phyloP scores from a whole-genome alignment of 2,329 filamentous ascomycete species.

The Tolypocladium sp. region DNA sequence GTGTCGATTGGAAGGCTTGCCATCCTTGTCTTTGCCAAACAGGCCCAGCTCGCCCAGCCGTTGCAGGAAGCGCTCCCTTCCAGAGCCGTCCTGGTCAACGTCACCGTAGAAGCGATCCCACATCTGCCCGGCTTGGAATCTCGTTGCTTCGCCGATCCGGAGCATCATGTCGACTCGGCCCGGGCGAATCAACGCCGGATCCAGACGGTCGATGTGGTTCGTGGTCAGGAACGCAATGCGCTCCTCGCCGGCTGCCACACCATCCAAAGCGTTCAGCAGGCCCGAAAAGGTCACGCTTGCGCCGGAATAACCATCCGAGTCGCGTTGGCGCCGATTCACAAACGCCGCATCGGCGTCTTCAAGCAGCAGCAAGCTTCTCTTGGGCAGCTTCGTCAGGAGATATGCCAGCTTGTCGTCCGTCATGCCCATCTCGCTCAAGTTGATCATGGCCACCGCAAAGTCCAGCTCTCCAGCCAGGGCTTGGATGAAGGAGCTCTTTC shows the following conservation, averaged over 20 bases:
- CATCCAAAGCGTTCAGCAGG: conserved; percentile 76
- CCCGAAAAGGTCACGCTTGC: conserved; percentile 92
- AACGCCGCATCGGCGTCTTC: conserved; percentile 93
- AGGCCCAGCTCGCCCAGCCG: conserved; percentile 63
- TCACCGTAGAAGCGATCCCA: conserved; percentile 96
- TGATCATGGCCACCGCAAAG: conserved; percentile 87
- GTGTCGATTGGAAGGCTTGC: conserved; percentile 34
- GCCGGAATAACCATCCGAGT: conserved; percentile 75
- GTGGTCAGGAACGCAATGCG: conserved; percentile 90
- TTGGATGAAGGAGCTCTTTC: conserved; percentile 94
- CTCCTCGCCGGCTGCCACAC: conserved; percentile 90
- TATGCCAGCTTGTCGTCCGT: conserved; percentile 85
- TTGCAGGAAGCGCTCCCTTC: conserved; percentile 60
- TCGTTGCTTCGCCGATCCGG: conserved; percentile 77
- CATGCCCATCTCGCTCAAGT: conserved; percentile 80
- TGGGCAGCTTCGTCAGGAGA: conserved; percentile 75
- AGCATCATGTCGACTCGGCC: conserved; percentile 92
- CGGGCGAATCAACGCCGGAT: conserved; percentile 81
- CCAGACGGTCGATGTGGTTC: conserved; percentile 84
- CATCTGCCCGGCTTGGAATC: conserved; percentile 74
- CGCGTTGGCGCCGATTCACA: conserved; percentile 66
- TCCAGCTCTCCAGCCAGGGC: conserved; percentile 87
- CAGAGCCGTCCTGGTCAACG: conserved; percentile 54
- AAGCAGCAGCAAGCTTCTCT: conserved; percentile 70
- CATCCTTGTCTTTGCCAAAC: conserved; percentile 47